phyloP scores from a whole-genome alignment of 2,329 filamentous ascomycete species.

The Onygena corvina region DNA sequence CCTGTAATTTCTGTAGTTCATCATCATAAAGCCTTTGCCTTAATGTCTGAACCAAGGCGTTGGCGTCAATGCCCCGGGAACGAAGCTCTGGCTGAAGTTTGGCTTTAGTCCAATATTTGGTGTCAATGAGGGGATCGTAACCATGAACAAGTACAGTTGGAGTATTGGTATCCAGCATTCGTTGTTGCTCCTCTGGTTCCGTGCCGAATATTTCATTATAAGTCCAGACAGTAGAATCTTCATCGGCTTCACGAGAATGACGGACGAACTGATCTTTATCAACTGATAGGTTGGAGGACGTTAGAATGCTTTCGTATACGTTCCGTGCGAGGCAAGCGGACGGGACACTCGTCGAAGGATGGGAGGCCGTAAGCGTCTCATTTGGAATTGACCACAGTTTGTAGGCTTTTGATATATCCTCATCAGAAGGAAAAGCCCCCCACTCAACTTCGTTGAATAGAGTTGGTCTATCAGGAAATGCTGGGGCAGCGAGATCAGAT shows the following conservation, averaged over 20 bases:
- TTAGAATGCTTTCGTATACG: conserved; percentile 25
- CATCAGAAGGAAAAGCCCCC: conserved; percentile 17
- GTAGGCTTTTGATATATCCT: conserved; percentile 21
- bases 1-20: conserved; percentile 12
- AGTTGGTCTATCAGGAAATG: conserved; percentile 20
- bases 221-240: conserved; percentile 11
- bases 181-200: neutral
- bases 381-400: conserved; percentile 23
- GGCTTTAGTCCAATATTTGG: conserved; percentile 15
- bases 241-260: neutral
- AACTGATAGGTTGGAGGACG: conserved; percentile 16
- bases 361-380: conserved; percentile 13
- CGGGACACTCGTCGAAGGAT: neutral
- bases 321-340: conserved; percentile 20
- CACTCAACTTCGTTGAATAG: conserved; percentile 22
- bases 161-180: neutral
- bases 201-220: conserved; percentile 16
- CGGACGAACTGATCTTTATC: conserved; percentile 5
- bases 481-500: conserved; percentile 9
- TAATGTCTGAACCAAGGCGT: conserved; percentile 14
- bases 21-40: conserved; percentile 18
- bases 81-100: conserved; percentile 15
- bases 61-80: conserved; percentile 12
- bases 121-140: conserved; percentile 11
- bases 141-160: conserved; percentile 12